Evolutionary conservation across 805 yeast species (phyloP).

Genomic region (Hanseniaspora guilliermondii): DNA sequence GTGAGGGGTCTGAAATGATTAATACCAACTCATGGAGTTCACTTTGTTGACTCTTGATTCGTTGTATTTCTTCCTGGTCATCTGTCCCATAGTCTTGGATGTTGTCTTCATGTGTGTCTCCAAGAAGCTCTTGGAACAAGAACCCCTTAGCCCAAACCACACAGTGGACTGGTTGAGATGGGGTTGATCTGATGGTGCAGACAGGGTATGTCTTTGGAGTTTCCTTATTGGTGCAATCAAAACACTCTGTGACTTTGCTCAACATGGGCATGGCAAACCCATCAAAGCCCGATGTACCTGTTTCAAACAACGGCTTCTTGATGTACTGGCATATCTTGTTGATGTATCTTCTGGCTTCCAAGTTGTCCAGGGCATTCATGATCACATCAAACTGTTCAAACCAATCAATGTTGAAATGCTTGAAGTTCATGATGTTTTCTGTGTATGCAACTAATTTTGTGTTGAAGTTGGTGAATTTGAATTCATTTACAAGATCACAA

Average conservation of each 20-base stretch:
- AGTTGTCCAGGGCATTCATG: conserved; percentile 86
- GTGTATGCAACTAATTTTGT: conserved; percentile 65
- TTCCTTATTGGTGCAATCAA: conserved; percentile 77
- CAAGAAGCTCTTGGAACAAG: conserved; percentile 68
- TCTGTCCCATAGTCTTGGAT: conserved; percentile 45
- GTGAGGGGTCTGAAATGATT: conserved; percentile 20
- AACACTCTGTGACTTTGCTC: conserved; percentile 78
- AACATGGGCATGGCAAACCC: conserved; percentile 91
- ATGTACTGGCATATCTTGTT: conserved; percentile 69
- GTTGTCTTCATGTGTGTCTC: conserved; percentile 32
- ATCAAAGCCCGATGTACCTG: conserved; percentile 88
- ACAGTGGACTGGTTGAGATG: conserved; percentile 91
- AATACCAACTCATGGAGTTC: conserved; percentile 44
- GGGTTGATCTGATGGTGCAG: conserved; percentile 93
- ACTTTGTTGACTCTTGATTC: conserved; percentile 52
- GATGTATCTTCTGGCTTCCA: conserved; percentile 84
- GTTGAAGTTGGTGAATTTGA: conserved; percentile 33
- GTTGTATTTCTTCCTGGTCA: conserved; percentile 51
- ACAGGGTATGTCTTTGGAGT: conserved; percentile 89
- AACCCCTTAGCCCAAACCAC: conserved; percentile 96
- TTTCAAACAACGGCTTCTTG: conserved; percentile 68
- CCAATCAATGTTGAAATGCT: conserved; percentile 62
- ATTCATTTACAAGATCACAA: conserved; percentile 61
- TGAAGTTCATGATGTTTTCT: conserved; percentile 75
- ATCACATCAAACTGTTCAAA: conserved; percentile 62